phyloP scores from a whole-genome alignment of 1,139 yeast species.

The Geotrichum siamense region DNA sequence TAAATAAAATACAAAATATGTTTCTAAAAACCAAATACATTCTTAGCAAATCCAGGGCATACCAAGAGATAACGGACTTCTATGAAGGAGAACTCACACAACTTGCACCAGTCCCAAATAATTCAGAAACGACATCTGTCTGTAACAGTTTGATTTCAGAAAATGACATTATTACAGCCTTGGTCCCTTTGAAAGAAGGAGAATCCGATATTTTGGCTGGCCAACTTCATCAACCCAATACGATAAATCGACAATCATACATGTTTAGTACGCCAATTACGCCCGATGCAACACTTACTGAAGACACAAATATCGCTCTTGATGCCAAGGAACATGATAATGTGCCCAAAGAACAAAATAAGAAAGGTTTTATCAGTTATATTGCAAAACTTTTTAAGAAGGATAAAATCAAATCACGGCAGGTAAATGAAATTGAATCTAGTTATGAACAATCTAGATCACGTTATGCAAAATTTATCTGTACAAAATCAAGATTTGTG shows the following conservation, averaged over 20 bases:
- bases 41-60: too few relatives aligned
- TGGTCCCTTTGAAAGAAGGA: not conserved
- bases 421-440: not conserved
- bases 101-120: too few relatives aligned
- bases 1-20: too few relatives aligned
- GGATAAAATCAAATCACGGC: not conserved
- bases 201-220: not conserved
- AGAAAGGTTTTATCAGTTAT: not conserved
- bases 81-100: too few relatives aligned
- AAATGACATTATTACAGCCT: not conserved
- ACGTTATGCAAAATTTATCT: too few relatives aligned
- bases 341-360: not conserved
- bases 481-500: not conserved
- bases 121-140: too few relatives aligned
- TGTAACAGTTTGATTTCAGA: not conserved
- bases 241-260: not conserved
- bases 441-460: too few relatives aligned
- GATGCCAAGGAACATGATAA: not conserved
- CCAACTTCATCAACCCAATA: not conserved
- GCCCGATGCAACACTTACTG: not conserved
- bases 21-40: too few relatives aligned
- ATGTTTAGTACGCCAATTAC: not conserved
- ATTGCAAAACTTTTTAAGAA: not conserved
- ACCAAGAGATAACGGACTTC: too few relatives aligned
- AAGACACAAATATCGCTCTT: not conserved